Evolutionary conservation across 2,329 filamentous ascomycete genomes (phyloP).

Genomic region (Aspergillus sp.): DNA sequence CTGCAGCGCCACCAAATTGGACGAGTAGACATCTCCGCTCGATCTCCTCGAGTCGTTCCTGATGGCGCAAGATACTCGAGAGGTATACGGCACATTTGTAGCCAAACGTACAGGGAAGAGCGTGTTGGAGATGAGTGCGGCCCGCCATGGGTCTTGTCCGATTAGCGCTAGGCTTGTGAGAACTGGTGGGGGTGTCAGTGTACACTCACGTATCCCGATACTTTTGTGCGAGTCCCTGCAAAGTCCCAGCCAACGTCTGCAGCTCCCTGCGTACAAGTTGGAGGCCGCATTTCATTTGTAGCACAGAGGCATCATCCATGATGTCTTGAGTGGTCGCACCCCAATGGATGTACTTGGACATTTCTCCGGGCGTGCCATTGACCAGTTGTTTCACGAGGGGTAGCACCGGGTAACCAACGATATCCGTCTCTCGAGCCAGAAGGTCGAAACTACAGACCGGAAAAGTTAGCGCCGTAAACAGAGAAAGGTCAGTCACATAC

Average conservation of each 20-base stretch:
- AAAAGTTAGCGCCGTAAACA: not conserved
- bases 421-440: slow-evolving; percentile 52
- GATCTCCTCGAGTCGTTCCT: slow-evolving; percentile 54
- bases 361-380: slow-evolving; percentile 33
- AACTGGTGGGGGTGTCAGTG: not conserved
- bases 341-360: slow-evolving; percentile 57
- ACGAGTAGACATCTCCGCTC: slow-evolving; percentile 54
- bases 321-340: slow-evolving; percentile 63
- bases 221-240: slow-evolving; percentile 7
- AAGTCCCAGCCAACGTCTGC: slow-evolving; percentile 14
- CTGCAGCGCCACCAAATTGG: slow-evolving; percentile 62
- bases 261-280: slow-evolving; percentile 41
- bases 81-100: slow-evolving; percentile 52
- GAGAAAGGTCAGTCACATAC: not conserved
- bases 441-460: slow-evolving; percentile 36
- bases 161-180: not conserved
- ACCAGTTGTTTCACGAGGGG: slow-evolving; percentile 56
- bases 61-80: slow-evolving; percentile 54
- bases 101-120: slow-evolving; percentile 59
- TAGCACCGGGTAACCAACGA: slow-evolving; percentile 60
- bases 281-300: slow-evolving; percentile 57
- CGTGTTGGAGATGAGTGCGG: slow-evolving; percentile 60
- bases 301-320: slow-evolving; percentile 57
- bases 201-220: slow-evolving; percentile 10
- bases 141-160: slow-evolving; percentile 55